Base-by-base conservation (phyloP, 2,329 filamentous ascomycete species). In the Epichloe glyceriae region DNA sequence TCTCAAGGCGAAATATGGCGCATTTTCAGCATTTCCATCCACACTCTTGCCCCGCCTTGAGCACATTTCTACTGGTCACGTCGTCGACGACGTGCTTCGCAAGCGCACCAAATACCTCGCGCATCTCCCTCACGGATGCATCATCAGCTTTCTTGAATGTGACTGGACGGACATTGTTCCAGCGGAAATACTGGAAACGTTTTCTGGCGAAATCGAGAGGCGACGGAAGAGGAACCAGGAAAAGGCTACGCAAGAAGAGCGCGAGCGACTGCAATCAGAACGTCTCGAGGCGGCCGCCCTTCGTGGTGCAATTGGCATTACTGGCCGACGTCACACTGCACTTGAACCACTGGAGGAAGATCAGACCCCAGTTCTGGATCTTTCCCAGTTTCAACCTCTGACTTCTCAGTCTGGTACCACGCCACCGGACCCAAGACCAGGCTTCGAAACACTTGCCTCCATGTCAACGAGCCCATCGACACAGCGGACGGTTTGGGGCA, bases 141-240 rank as follows among this genome's bases (percentile, higher is more conserved):
- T 95, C 57, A 86, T 96, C 41, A 88, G 78, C 57, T 95, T 95
- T 60, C 67, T 96, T 1, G 90, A 96, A 67, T 96, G 90, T 62
- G 89, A 96, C 64, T 96, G 90, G 90, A 89, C 87, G 3, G 89
- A 95, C 57, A 86, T 93, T 38, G 86, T 96, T 5, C 76, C 82
- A 3, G 74, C 82, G 1, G 83, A 87, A 47, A 77, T 87, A 3
- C 72, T 96, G n/a, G 81, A 81, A 39, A 75, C 76, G 1, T 96
- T 95, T 66, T 73, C 76, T n/a, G 69, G 73, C 0, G 88, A 95
- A 53, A 85, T 93, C 49, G 85, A 87, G 56, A 77, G 79, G 51
- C 77, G 90, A 49, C 76, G 88, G 51, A 88, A 85, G 65, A 77
- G 79, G 50, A 89, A 94, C 59, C 74, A 75, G 5, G 90, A 95